A percentile compares a stretch with the other conserved stretches of the same genome.
These are phyloP conservation scores for Camellia lanceoleosa DNA, from an alignment of 148 eudicot genomes.

Conservation along the genomic window DNA sequence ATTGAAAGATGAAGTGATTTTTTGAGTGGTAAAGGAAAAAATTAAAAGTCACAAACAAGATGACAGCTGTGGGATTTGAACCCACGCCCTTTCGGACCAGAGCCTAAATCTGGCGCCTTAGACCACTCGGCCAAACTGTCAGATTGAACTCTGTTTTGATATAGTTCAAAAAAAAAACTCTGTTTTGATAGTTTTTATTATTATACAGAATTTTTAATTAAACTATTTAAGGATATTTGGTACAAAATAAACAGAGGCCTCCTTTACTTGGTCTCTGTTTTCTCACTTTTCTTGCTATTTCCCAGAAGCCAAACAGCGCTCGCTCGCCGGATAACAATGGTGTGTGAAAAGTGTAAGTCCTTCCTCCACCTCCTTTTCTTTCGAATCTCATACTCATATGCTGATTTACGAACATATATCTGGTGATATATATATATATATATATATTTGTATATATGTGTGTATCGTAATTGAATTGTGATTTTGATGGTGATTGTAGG, in stretches of 20 bases:
- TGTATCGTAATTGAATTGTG: background rate
- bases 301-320: background rate
- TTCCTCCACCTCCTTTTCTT: background rate
- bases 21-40: no score
- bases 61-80: conserved; percentile 97
- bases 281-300: background rate
- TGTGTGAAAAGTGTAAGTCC: conserved; percentile 82
- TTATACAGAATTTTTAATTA: no score
- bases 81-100: conserved; percentile 99
- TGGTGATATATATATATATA: background rate
- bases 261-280: background rate
- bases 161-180: no score
- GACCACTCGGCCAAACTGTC: conserved; percentile 87
- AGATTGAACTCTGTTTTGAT: no score
- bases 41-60: no score
- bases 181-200: no score
- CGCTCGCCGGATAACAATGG: conserved; percentile 36
- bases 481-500: conserved; percentile 37
- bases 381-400: background rate
- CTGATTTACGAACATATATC: no score
- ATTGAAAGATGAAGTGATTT: no score
- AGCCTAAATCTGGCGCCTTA: conserved; percentile 99
- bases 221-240: no score
- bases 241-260: no score
- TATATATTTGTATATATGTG: background rate